These are phyloP conservation scores for Pythium rhizo-oryzae DNA, from an alignment of 352 stramenopile species.

Conservation along the genomic window DNA sequence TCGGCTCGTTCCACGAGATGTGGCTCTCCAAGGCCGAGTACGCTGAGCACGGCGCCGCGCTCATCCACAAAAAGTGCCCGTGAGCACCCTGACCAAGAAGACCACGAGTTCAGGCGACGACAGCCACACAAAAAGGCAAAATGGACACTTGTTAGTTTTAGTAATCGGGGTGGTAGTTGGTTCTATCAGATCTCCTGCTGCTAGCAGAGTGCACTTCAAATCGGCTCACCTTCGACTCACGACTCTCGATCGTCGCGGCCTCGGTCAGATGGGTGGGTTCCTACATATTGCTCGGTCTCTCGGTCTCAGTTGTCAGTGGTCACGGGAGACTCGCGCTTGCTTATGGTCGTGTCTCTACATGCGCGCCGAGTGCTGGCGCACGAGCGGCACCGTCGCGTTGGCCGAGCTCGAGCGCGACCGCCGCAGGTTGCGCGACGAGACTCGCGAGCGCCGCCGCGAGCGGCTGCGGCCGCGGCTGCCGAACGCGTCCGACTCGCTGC, in stretches of 20 bases:
- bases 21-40: conserved; percentile 99
- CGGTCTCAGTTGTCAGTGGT: neutral
- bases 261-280: too few species aligned
- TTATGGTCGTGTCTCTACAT: conserved; percentile 2
- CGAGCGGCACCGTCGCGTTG: conserved; percentile 7
- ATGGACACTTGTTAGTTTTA: neutral
- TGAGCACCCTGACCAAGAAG: conserved; percentile 11
- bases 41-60: conserved; percentile 94
- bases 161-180: neutral
- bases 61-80: conserved; percentile 97
- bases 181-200: neutral
- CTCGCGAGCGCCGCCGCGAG: conserved; percentile 17
- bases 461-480: conserved; percentile 13
- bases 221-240: too few species aligned
- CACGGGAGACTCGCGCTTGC: neutral
- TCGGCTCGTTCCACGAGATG: conserved; percentile 99
- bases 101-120: too few species aligned
- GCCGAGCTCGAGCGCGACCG: conserved; percentile 31
- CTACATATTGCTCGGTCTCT: neutral
- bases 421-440: conserved; percentile 16
- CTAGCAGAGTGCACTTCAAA: neutral
- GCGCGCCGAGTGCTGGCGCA: conserved; percentile 20
- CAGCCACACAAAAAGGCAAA: too few species aligned
- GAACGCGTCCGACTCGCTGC: conserved; percentile 22
- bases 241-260: neutral